A percentile compares a stretch with the other conserved stretches of the same genome.
Evolutionary conservation across 108 stramenopile genomes (phyloP).

Genomic region (Licmophora abbreviata): DNA sequence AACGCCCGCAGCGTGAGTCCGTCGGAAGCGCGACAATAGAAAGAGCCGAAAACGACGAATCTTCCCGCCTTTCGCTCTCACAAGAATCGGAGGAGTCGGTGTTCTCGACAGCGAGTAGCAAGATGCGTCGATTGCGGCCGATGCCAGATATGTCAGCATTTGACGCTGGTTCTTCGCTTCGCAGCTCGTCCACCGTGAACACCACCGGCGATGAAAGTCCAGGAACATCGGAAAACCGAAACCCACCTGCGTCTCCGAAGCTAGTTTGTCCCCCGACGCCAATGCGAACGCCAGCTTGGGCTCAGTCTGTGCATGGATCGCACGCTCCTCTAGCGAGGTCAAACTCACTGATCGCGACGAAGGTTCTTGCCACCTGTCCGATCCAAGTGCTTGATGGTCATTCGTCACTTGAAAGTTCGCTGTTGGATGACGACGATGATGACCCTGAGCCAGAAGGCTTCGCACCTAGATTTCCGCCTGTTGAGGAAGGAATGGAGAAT

Average conservation of each 20-base stretch:
- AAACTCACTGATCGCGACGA: conserved; percentile 59
- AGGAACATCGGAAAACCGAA: conserved; percentile 7
- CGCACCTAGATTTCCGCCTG: too few species aligned
- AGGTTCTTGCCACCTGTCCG: conserved; percentile 63
- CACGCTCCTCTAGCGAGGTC: conserved; percentile 20
- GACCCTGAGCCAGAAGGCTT: too few species aligned
- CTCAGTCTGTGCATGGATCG: conserved; percentile 24
- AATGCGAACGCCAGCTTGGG: conserved; percentile 70
- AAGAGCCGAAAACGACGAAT: conserved; percentile 2
- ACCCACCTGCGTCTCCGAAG: conserved; percentile 8
- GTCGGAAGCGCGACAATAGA: too few species aligned
- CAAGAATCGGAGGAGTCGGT: not conserved
- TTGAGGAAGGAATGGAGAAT: too few species aligned
- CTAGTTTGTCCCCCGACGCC: conserved; percentile 71
- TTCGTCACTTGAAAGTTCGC: conserved; percentile 63
- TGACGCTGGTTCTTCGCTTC: conserved; percentile 20
- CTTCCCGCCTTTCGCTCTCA: not conserved
- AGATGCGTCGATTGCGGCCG: conserved; percentile 40
- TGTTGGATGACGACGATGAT: conserved; percentile 50
- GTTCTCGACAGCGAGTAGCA: conserved; percentile 19
- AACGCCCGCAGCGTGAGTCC: too few species aligned
- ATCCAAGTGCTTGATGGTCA: conserved; percentile 56
- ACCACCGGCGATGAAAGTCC: conserved; percentile 29
- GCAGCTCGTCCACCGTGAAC: conserved; percentile 29
- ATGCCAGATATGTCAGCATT: conserved; percentile 82